Conservation (phyloP, 306 rosid species). For the Cucurbita ficifolia region DNA sequence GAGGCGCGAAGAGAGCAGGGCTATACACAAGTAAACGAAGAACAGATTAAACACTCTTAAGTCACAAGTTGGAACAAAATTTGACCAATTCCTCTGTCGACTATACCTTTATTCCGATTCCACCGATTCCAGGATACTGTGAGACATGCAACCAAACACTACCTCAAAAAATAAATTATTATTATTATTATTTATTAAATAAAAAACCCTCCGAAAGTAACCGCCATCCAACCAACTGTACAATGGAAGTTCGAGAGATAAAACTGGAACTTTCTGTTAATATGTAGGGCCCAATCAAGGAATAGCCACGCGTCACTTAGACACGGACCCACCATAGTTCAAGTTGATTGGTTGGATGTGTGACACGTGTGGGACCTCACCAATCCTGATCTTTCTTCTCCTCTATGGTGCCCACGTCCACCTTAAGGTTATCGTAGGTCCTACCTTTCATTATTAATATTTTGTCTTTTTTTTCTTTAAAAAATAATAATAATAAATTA, state of each 20-base stretch:
- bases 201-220: background rate
- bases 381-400: background rate
- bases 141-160: background rate
- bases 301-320: background rate
- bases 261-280: background rate
- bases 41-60: background rate
- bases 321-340: background rate
- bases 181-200: too few relatives aligned
- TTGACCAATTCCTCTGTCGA: background rate
- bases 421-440: background rate
- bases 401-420: background rate
- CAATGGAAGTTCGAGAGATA: background rate
- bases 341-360: background rate
- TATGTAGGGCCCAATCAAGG: background rate
- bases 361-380: slow-evolving; percentile 4
- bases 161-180: background rate
- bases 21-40: too few relatives aligned
- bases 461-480: background rate
- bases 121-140: background rate
- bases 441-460: background rate
- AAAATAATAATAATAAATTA: too few relatives aligned
- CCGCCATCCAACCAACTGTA: background rate
- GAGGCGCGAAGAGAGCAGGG: too few relatives aligned
- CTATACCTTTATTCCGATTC: background rate
- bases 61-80: background rate